phyloP scores from a whole-genome alignment of 148 eudicot species.

The Salicornia ramosissima region DNA sequence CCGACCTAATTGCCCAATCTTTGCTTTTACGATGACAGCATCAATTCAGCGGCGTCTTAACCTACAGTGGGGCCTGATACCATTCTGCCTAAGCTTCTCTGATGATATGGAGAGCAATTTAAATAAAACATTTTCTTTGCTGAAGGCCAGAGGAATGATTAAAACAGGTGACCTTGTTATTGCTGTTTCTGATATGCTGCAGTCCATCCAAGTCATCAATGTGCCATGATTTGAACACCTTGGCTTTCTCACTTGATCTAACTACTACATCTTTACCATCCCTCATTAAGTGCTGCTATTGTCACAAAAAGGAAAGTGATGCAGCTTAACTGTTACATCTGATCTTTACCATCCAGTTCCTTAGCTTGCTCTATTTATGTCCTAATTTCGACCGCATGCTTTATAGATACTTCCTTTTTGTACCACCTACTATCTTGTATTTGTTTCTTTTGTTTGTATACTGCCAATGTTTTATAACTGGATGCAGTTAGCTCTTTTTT shows the following conservation, averaged over 20 bases:
- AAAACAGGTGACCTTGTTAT: conserved; percentile 93
- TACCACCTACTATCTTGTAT: too few relatives aligned
- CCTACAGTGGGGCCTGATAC: conserved; percentile 95
- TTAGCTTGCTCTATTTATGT: too few relatives aligned
- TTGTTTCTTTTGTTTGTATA: too few relatives aligned
- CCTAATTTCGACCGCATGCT: too few relatives aligned
- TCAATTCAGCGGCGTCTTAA: conserved; percentile 80
- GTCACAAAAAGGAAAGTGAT: too few relatives aligned
- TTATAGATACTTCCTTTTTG: too few relatives aligned
- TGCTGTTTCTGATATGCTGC: conserved; percentile 93
- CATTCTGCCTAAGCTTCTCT: conserved; percentile 83
- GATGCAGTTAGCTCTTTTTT: too few relatives aligned
- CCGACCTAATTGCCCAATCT: conserved; percentile 95
- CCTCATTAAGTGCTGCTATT: too few relatives aligned
- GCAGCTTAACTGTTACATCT: too few relatives aligned
- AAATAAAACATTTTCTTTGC: conserved; percentile 76
- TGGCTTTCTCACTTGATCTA: neutral
- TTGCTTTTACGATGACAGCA: conserved; percentile 71
- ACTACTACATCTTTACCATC: too few relatives aligned
- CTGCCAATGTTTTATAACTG: too few relatives aligned
- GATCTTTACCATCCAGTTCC: too few relatives aligned
- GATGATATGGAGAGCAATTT: conserved; percentile 95
- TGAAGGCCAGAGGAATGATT: conserved; percentile 94
- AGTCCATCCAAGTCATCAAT: conserved; percentile 92
- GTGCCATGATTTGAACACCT: conserved; percentile 73